These are phyloP conservation scores for Evansstolkia leycettana DNA, from an alignment of 495 filamentous ascomycete species.

Conservation along the genomic window DNA sequence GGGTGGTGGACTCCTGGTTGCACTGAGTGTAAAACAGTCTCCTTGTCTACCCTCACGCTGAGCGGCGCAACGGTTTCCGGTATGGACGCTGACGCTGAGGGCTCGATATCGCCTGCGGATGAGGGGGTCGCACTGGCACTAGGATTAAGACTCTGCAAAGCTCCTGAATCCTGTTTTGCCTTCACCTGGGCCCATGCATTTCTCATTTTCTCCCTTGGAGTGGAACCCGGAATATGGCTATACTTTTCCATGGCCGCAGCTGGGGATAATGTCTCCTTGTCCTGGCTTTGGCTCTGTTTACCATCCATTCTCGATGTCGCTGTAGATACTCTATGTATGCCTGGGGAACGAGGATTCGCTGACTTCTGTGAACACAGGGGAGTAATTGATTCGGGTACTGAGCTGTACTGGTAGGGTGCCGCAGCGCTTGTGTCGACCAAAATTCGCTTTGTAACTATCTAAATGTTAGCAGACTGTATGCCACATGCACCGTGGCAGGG, in stretches of 20 bases:
- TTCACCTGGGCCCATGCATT: constrained; percentile 17
- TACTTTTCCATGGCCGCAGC: constrained; percentile 16
- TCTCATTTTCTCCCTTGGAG: constrained; percentile 18
- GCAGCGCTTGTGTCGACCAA: too few species aligned
- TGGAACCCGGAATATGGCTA: constrained; percentile 16
- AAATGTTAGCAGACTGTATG: too few species aligned
- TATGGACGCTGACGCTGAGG: constrained; percentile 12
- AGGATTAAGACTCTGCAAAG: constrained; percentile 2
- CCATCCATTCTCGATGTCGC: background rate
- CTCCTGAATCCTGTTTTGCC: constrained; percentile 3
- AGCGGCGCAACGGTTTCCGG: constrained; percentile 24
- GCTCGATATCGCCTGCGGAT: constrained; percentile 30
- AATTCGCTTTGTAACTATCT: too few species aligned
- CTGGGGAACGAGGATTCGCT: background rate
- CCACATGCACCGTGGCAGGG: too few species aligned
- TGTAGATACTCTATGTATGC: too few species aligned
- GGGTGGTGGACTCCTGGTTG: constrained; percentile 13
- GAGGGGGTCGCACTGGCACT: constrained; percentile 26
- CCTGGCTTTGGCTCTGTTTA: background rate
- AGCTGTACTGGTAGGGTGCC: too few species aligned
- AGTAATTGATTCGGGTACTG: too few species aligned
- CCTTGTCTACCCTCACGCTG: constrained; percentile 23
- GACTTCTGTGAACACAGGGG: background rate
- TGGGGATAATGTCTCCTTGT: constrained; percentile 6
- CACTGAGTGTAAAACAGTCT: constrained; percentile 8